A percentile compares a stretch with the other conserved stretches of the same genome.
Conservation (phyloP, 2,329 filamentous ascomycete genomes). For the Rosellinia necatrix region DNA sequence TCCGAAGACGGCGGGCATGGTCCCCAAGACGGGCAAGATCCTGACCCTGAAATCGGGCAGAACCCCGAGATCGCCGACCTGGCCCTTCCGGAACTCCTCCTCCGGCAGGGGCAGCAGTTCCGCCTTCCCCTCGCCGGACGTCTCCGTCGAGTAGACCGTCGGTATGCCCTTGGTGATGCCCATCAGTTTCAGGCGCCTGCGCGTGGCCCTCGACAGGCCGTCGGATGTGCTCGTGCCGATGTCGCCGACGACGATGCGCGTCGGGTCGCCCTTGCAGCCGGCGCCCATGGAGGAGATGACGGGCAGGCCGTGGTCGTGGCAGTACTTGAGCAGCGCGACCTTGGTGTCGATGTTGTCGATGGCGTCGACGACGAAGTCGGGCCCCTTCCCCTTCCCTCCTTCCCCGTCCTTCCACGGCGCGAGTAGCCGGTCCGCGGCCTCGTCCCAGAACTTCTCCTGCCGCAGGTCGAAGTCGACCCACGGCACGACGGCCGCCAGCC, state of each 20-base stretch:
- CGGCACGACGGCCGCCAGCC: conserved; percentile 84
- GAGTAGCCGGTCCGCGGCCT: conserved; percentile 69
- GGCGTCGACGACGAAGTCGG: conserved; percentile 92
- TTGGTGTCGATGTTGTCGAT: conserved; percentile 99
- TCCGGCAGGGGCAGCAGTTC: conserved; percentile 84
- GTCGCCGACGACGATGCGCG: conserved; percentile 85
- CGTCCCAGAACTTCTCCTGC: conserved; percentile 79
- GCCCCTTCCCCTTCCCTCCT: conserved; percentile 63
- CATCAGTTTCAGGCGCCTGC: conserved; percentile 74
- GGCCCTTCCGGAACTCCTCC: conserved; percentile 84
- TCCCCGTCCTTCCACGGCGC: conserved; percentile 65
- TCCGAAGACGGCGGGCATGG: conserved; percentile 96
- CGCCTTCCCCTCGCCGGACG: conserved; percentile 87
- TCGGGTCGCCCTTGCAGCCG: conserved; percentile 87
- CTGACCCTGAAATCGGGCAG: conserved; percentile 91
- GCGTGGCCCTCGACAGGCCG: conserved; percentile 81
- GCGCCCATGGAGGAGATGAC: conserved; percentile 97
- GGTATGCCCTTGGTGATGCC: conserved; percentile 87
- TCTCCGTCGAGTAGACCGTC: conserved; percentile 90
- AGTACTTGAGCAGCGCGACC: conserved; percentile 87
- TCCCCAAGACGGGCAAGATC: conserved; percentile 93
- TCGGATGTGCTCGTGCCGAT: conserved; percentile 89
- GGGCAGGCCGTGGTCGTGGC: conserved; percentile 73
- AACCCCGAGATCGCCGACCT: conserved; percentile 83
- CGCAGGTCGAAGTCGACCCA: conserved; percentile 90